Evolutionary conservation across 2,329 filamentous ascomycete species (phyloP).

Genomic region (Salinomyces thailandicus): DNA sequence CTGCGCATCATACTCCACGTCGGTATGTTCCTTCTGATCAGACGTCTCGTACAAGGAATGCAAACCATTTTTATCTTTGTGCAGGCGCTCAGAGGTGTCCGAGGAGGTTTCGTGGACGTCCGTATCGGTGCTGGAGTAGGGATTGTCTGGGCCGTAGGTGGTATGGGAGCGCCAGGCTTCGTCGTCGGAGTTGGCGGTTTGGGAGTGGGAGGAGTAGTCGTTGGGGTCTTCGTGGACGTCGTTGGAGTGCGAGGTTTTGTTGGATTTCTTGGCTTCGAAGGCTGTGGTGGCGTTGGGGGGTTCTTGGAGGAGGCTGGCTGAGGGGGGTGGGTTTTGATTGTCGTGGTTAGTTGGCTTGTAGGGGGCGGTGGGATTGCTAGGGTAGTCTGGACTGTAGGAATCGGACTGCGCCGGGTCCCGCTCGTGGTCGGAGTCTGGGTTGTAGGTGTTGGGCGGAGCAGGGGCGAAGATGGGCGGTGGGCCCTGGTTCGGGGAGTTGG

Average conservation of each 20-base stretch:
- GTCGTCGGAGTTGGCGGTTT: neutral
- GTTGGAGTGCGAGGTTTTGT: neutral
- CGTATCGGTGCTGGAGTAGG: neutral
- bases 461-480: too few relatives aligned
- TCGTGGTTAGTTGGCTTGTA: too few relatives aligned
- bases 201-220: neutral
- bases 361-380: too few relatives aligned
- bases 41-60: neutral
- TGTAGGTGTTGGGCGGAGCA: too few relatives aligned
- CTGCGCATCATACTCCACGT: neutral
- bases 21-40: neutral
- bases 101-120: neutral
- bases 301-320: too few relatives aligned
- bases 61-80: neutral
- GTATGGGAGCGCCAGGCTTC: neutral
- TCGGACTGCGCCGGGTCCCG: too few relatives aligned
- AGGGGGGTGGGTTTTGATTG: too few relatives aligned
- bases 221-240: neutral
- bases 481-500: too few relatives aligned
- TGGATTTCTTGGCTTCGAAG: neutral
- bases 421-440: too few relatives aligned
- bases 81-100: neutral
- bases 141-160: too few relatives aligned
- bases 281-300: neutral
- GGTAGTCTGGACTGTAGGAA: too few relatives aligned